Percentiles rank a stretch among this genome's conserved stretches.
phyloP scores from a whole-genome alignment of 2,329 filamentous ascomycete genomes.

The Xylaria sp. region DNA sequence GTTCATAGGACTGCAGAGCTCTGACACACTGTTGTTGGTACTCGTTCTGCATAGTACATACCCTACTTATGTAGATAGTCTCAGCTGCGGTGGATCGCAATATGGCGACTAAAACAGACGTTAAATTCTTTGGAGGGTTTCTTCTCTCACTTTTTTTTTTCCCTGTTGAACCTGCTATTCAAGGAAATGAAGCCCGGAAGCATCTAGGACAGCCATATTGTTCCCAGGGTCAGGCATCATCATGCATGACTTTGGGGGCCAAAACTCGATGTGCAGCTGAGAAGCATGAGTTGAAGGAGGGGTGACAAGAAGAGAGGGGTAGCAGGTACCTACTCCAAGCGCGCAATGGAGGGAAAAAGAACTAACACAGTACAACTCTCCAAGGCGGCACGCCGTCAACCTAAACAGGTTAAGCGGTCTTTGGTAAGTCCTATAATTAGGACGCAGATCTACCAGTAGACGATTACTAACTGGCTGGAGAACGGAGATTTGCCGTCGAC shows the following conservation, averaged over 20 bases:
- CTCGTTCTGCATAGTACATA: background rate
- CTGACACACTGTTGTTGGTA: background rate
- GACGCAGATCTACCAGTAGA: background rate
- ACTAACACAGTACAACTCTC: background rate
- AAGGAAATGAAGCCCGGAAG: background rate
- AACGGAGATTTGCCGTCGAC: background rate
- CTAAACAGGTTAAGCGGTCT: conserved; percentile 6
- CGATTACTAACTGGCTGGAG: background rate
- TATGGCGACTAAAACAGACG: background rate
- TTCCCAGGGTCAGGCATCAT: background rate
- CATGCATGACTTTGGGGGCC: conserved; percentile 10
- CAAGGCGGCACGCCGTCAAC: conserved; percentile 1
- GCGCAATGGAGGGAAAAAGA: background rate
- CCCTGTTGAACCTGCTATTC: background rate
- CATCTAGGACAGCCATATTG: background rate
- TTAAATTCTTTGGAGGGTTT: background rate
- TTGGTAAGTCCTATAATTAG: conserved; percentile 25
- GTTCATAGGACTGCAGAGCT: conserved; percentile 35
- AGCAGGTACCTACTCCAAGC: conserved; percentile 4
- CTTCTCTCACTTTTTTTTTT: background rate
- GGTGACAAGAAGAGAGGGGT: conserved; percentile 2
- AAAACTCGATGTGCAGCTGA: conserved; percentile 2
- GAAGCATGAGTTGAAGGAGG: background rate
- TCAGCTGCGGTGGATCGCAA: background rate
- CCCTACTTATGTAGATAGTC: too few relatives aligned